Evolutionary conservation across 164 flowering plant genomes (phyloP).

Genomic region (Dillenia turbinata): DNA sequence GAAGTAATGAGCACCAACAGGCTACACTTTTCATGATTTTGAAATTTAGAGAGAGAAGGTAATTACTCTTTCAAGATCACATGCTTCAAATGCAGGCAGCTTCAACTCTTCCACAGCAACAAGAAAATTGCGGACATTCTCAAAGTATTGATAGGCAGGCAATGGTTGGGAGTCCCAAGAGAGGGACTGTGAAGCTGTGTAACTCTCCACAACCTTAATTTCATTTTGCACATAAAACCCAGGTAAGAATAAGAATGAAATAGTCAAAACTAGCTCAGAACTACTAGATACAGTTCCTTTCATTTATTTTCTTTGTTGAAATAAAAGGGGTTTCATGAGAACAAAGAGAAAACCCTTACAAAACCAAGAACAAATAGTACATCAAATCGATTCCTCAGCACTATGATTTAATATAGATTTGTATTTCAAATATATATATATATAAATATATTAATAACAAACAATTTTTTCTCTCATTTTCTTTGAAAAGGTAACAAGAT

Average conservation of each 20-base stretch:
- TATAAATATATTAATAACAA: too few relatives aligned
- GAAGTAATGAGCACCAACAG: not conserved
- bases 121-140: slow-evolving; percentile 81
- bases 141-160: slow-evolving; percentile 92
- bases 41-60: too few relatives aligned
- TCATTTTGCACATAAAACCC: not conserved
- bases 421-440: too few relatives aligned
- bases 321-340: too few relatives aligned
- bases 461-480: too few relatives aligned
- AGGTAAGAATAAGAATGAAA: not conserved
- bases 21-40: not conserved
- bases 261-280: not conserved
- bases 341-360: too few relatives aligned
- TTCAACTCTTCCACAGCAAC: slow-evolving; percentile 71
- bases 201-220: slow-evolving; percentile 65
- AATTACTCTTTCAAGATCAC: slow-evolving; percentile 85
- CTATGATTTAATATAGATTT: too few relatives aligned
- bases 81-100: slow-evolving; percentile 86
- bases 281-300: too few relatives aligned
- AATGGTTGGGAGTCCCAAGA: slow-evolving; percentile 58
- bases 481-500: too few relatives aligned
- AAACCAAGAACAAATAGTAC: too few relatives aligned
- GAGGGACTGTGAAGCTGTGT: slow-evolving; percentile 27
- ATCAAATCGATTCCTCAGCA: too few relatives aligned
- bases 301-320: too few relatives aligned